Evolutionary conservation across 768 basidiomycete species (phyloP), one percentile per base, ranked within the genome.

Genomic region (Tricholoma furcatifolium): DNA sequence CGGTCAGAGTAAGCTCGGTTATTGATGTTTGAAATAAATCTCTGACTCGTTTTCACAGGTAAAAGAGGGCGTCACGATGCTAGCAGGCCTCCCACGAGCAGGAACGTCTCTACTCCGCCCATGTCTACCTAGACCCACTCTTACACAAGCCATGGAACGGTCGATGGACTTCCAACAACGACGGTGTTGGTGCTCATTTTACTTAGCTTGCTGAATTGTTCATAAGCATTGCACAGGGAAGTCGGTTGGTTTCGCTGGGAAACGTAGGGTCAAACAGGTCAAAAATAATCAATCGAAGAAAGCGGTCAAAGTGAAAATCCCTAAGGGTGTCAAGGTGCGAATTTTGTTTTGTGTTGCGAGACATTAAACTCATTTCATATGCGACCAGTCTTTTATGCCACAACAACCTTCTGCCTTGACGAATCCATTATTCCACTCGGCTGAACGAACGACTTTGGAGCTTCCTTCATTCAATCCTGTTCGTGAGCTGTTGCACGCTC

Each of bases 401-500:
- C 80, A 57, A 61, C 70, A 41, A 67, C 77, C 4, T 62, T 82
- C 57, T 1, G 69, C 71, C 46, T 56, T 83, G 17, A 69, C 66
- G 20, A 66, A 79, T 17, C 66, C 69, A 0, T 43, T 80, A 12
- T 78, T 82, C 47, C 66, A 74, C 53, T 68, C 65, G 12, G 68
- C 76, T 2, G 50, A 60, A 23, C 64, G 69, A 8, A 62, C 63
- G 1, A 66, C 69, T 27, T 65, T 79, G 10, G 55, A 67, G 2
- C 57, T 80, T 6, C 78, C 79, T 7, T 43, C 59, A 7, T 79
- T 83, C 55, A 65, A 68, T 43, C 73, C 78, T 1, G 80, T 79
- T 46, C 60, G 75, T 61, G 31, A 35, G 20, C 3, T 20, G 44
- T 30, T 21, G 35, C 51, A 20, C 36, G 32, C 27, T 27, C 17